Evolutionary conservation across 306 rosid species (phyloP).

Genomic region (Pyrus betulifolia): DNA sequence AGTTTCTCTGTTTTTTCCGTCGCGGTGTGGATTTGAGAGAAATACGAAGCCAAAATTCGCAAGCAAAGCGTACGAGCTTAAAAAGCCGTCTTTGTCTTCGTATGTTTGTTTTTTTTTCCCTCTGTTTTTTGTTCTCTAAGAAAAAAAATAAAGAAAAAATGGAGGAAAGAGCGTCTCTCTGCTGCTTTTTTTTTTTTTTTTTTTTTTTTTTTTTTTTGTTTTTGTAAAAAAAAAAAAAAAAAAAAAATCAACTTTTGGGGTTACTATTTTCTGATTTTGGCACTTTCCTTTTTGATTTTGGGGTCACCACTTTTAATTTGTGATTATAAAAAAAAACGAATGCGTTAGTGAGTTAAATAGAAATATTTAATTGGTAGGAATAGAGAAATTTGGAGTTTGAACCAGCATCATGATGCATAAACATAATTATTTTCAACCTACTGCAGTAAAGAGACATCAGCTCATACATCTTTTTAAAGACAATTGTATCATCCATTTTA

Average conservation of each 20-base stretch:
- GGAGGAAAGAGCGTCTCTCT: neutral
- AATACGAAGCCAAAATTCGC: slow-evolving; percentile 19
- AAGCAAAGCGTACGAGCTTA: slow-evolving; percentile 30
- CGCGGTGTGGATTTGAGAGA: slow-evolving; percentile 18
- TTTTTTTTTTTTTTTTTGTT: slow-evolving; percentile 22
- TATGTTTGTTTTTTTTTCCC: neutral
- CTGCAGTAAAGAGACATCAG: no score
- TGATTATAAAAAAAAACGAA: neutral
- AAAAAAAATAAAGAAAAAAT: neutral
- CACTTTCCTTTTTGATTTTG: slow-evolving; percentile 6
- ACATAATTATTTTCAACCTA: no score
- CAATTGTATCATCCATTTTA: no score
- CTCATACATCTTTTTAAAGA: no score
- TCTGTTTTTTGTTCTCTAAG: neutral
- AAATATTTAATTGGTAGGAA: no score
- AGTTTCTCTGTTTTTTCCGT: slow-evolving; percentile 16
- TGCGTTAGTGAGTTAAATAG: no score
- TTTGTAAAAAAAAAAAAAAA: neutral
- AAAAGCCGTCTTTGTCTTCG: slow-evolving; percentile 26
- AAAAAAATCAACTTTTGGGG: neutral
- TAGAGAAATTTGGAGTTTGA: no score
- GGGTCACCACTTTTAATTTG: neutral
- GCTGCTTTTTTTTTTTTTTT: slow-evolving; percentile 2
- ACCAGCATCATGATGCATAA: accelerated
- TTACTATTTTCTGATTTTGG: neutral